Base-by-base conservation (phyloP, 192 early-diverging fungal species). In the Spinellus fusiger region DNA sequence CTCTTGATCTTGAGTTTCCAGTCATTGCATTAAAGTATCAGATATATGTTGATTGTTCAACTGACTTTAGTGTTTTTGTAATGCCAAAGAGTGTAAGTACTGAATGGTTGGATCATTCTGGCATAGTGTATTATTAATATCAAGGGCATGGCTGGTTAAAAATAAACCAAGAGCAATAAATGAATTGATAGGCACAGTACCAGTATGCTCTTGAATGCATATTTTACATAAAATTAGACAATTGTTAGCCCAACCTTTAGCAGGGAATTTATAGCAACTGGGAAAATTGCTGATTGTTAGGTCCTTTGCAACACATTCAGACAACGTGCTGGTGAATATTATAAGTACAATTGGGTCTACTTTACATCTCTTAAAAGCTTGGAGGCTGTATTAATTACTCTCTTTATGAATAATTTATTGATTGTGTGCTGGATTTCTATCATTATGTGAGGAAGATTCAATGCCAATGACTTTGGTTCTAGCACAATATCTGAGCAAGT, bases 401-500 rank as follows among this genome's bases (percentile, higher is more conserved):
- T 56, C 54, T 56, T 56, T 40, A 56, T 56, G 40, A 56, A 40
- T 35, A 56, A 40, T 18, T 35, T 56, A 35, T 56, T 56, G 12
- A 56, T 23, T 35, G 54, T 56, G 40, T 40, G 54, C 40, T 56
- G 54, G 40, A 56, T 56, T 56, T 40, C 54, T 38, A 56, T 56
- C 34, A 56, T 56, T 56, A 56, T 40, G 35, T 32, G 54, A 20
- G 34, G 22, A 38, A 56, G 23, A 23, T 56, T 4, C 54, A 56
- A 56, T 38, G 23, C 35, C 40, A 25, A 40, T 40, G 54, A 56
- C 54, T 56, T 56, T 56, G 54, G 34, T 40, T 56, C 54, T 40
- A 56, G 54, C 34, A 56, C 54, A 56, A 56, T 33, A 56, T 56
- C 54, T 56, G 35, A 56, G 54, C 35, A 35, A 38, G 54, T 56